These are phyloP conservation scores for Liquidambar formosana DNA, from an alignment of 164 flowering plant genomes.

Conservation along the genomic window DNA sequence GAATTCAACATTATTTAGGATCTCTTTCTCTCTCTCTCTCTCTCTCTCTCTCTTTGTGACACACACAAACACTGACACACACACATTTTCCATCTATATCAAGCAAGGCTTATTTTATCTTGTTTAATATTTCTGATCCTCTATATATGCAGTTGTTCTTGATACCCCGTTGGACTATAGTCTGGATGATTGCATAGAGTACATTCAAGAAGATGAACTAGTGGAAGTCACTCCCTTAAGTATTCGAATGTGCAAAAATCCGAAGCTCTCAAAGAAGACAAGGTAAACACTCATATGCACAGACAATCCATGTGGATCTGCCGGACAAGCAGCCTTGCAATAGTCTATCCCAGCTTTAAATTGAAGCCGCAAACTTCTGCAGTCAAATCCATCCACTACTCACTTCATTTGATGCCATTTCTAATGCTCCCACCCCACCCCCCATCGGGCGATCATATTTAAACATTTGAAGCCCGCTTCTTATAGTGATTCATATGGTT, in stretches of 20 bases:
- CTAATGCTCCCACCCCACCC: too few species aligned
- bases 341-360: background rate
- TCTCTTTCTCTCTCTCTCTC: background rate
- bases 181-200: slow-evolving; percentile 96
- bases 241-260: slow-evolving; percentile 92
- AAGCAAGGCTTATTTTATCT: background rate
- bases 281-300: slow-evolving; percentile 20
- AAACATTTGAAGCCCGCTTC: background rate
- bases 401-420: background rate
- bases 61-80: too few species aligned
- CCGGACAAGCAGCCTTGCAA: slow-evolving; percentile 2
- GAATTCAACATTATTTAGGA: background rate
- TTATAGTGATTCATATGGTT: background rate
- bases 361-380: background rate
- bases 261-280: slow-evolving; percentile 56
- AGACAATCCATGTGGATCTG: background rate
- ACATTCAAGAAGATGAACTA: slow-evolving; percentile 95
- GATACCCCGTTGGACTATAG: slow-evolving; percentile 83
- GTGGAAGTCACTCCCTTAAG: slow-evolving; percentile 89
- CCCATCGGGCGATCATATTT: too few species aligned
- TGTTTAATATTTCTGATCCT: background rate
- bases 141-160: slow-evolving; percentile 61
- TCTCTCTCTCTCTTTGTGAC: too few species aligned
- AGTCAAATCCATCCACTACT: background rate
- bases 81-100: background rate